A percentile compares a stretch with the other conserved stretches of the same genome.
phyloP scores from a whole-genome alignment of 805 yeast genomes.

The Teunomyces barrocoloradensis region DNA sequence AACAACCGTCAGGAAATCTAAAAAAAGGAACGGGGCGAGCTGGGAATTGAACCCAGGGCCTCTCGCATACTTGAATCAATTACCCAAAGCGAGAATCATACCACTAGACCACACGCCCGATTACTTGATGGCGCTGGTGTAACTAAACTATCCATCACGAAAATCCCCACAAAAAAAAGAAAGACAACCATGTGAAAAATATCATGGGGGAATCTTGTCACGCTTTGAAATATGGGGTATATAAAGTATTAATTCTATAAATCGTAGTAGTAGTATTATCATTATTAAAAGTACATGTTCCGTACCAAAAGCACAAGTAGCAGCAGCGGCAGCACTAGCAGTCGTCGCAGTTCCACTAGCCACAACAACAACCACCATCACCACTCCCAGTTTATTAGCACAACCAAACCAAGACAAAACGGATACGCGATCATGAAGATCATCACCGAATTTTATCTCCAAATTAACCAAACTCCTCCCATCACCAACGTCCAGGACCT shows the following conservation, averaged over 20 bases:
- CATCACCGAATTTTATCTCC: constrained; percentile 1
- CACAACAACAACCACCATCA: neutral
- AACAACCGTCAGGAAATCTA: neutral
- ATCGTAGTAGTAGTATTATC: neutral
- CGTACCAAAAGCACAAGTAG: neutral
- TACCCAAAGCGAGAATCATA: constrained; percentile 25
- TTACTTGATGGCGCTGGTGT: neutral
- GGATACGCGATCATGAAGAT: constrained; percentile 1
- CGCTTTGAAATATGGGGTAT: neutral
- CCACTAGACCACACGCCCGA: constrained; percentile 26
- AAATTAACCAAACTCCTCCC: neutral
- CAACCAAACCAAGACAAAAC: neutral
- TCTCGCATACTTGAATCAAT: constrained; percentile 43
- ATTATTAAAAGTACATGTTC: neutral
- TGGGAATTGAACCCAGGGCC: constrained; percentile 66
- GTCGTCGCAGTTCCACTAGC: neutral
- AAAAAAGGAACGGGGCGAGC: constrained; percentile 31
- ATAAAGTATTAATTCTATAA: neutral
- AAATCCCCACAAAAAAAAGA: neutral
- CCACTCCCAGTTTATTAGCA: constrained; percentile 1
- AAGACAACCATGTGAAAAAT: neutral
- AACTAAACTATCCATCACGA: neutral
- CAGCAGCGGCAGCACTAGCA: neutral
- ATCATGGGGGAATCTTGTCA: too few species aligned
- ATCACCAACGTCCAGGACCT: neutral